phyloP scores from a whole-genome alignment of 2,329 filamentous ascomycete genomes.

The Sphaerulina vaccinii region DNA sequence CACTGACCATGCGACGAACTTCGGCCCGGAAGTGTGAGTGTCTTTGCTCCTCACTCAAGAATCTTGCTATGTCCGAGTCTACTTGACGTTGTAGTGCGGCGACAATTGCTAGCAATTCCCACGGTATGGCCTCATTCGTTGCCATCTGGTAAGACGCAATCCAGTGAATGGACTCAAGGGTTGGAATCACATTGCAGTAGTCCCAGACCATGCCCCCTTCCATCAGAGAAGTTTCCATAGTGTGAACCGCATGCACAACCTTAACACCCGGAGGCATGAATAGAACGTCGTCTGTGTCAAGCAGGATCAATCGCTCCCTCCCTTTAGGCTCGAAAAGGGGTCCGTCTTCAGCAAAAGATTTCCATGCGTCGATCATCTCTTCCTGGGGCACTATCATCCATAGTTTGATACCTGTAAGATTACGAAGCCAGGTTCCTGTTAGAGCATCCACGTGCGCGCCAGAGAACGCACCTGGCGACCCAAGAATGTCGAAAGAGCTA shows the following conservation, averaged over 20 bases:
- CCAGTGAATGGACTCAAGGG: neutral
- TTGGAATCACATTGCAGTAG: constrained; percentile 1
- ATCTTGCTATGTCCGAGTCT: neutral
- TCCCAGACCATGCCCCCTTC: constrained; percentile 20
- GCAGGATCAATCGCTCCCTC: constrained; percentile 15
- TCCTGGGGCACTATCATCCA: constrained; percentile 15
- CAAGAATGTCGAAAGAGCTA: constrained; percentile 14
- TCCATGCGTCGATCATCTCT: neutral
- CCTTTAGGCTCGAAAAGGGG: constrained; percentile 1
- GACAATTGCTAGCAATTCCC: neutral
- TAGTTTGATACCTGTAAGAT: constrained; percentile 15
- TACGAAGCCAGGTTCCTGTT: constrained; percentile 15
- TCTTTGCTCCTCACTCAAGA: neutral
- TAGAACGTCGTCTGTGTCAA: constrained; percentile 18
- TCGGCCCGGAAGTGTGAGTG: neutral
- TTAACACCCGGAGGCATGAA: constrained; percentile 18
- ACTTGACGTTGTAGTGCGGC: neutral
- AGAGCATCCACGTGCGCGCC: constrained; percentile 13
- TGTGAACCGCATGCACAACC: constrained; percentile 16
- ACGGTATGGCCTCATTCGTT: neutral
- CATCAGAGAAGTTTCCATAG: constrained; percentile 13
- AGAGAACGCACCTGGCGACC: constrained; percentile 13
- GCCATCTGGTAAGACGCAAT: neutral
- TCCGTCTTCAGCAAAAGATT: neutral
- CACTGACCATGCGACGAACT: neutral